Base-by-base conservation (phyloP, 2,329 filamentous ascomycete species). In the Metarhizium robertsii region DNA sequence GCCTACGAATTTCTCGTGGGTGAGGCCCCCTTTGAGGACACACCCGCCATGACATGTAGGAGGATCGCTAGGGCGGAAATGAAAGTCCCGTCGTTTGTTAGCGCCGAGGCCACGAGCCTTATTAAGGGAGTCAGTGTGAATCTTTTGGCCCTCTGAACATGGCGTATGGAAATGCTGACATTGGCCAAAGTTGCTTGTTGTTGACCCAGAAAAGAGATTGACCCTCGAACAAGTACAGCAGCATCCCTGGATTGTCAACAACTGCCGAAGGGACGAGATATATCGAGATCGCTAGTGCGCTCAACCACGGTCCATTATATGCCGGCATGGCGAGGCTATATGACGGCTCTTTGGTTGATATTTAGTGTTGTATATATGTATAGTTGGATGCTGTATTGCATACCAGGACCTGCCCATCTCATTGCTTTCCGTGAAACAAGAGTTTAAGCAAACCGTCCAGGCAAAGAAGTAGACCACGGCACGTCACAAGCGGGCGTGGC, bases 1-100 rank as follows among this genome's bases (percentile, higher is more conserved):
- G 60, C 57, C 14, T 65, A 65, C 18, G 64, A 65, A 48, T 64
- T 65, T 29, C 30, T 65, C 11, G 55, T 54, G 2, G 62, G 62
- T 6, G 60, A 62, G 51, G 55, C 62, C 16, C 63, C 63, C 0
- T 65, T 64, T 55, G 63, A 64, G 50, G 63, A 64, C 38, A 50
- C 54, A 7, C 55, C 50, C 3, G 52, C 55, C 13, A 59, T 61
- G 57, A 64, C 63, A 4, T 54, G 56, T 10, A 50, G 50, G 46
- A 56, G 61, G 30, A 65, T 65, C 25, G 54, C 56, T 1, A 56
- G 54, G 42, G 58, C 48, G 3, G 61, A 65, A 13, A 61, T 64
- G 62, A 61, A 59, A 50, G 18, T 64, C 20, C 62, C 63, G 11
- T 48, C 57, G 3, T 59, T 52, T 40, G 55, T 64, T 4, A 55